These are phyloP conservation scores for Scheffersomyces titani DNA, from an alignment of 1,139 yeast species.

Conservation along the genomic window DNA sequence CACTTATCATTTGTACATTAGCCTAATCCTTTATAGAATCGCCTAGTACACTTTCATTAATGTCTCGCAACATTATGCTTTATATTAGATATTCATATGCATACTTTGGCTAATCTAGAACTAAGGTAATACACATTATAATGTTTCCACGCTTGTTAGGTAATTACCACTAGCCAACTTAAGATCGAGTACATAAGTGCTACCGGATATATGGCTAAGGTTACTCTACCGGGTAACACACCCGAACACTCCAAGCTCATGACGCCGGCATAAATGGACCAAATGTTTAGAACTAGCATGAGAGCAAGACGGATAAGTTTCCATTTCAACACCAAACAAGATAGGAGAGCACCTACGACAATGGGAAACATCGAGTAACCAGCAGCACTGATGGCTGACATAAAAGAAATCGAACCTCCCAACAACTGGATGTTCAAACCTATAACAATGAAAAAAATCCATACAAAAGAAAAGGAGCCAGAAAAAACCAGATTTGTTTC, in stretches of 20 bases:
- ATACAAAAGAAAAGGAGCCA: conserved; percentile 43
- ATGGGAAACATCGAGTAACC: conserved; percentile 85
- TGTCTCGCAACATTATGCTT: too few species aligned
- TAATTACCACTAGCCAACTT: conserved; percentile 78
- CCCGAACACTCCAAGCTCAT: conserved; percentile 70
- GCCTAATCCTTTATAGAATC: neutral
- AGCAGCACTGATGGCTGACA: conserved; percentile 78
- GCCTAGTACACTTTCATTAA: neutral
- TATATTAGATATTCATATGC: neutral
- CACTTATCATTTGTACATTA: neutral
- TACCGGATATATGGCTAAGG: conserved; percentile 80
- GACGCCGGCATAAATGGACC: conserved; percentile 76
- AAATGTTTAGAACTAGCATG: conserved; percentile 54
- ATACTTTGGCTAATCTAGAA: neutral
- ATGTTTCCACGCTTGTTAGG: conserved; percentile 27
- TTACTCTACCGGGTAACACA: conserved; percentile 65
- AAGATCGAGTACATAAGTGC: conserved; percentile 70
- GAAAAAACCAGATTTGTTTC: conserved; percentile 53
- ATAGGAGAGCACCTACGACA: conserved; percentile 61
- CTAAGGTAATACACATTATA: neutral
- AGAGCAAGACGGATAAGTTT: conserved; percentile 57
- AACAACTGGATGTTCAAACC: conserved; percentile 72
- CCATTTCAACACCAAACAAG: conserved; percentile 54
- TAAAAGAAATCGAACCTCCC: conserved; percentile 71
- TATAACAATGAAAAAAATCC: conserved; percentile 64